Evolutionary conservation across 2,329 filamentous ascomycete species (phyloP).

Genomic region (Nemania sp.): DNA sequence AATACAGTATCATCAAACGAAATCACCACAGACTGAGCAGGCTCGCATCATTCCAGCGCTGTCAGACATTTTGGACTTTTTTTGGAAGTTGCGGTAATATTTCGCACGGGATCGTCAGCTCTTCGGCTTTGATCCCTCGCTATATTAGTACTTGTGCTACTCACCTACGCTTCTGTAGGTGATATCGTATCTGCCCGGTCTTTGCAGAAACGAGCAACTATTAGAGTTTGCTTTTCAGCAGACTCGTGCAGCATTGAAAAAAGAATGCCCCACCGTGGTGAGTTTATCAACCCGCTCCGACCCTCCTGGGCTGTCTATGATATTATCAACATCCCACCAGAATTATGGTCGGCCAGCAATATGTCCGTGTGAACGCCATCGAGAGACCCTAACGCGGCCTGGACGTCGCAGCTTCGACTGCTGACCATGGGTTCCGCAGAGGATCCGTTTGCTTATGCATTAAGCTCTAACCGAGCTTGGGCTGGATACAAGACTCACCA

Average conservation of each 20-base stretch:
- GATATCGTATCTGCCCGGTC: neutral
- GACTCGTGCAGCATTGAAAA: neutral
- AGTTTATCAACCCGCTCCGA: constrained; percentile 12
- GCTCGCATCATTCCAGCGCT: too few relatives aligned
- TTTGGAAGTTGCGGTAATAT: too few relatives aligned
- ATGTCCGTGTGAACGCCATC: neutral
- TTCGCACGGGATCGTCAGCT: neutral
- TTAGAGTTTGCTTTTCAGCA: constrained; percentile 1
- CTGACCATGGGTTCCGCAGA: constrained; percentile 42
- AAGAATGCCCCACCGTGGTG: constrained; percentile 23
- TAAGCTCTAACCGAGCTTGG: constrained; percentile 73
- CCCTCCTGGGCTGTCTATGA: too few relatives aligned
- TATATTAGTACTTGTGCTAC: neutral
- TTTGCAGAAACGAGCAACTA: neutral
- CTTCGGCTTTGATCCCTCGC: constrained; percentile 14
- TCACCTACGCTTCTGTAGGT: too few relatives aligned
- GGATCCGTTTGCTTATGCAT: constrained; percentile 64
- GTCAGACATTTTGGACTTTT: too few relatives aligned
- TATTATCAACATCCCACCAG: neutral
- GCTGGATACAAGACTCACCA: constrained; percentile 64
- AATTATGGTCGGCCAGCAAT: constrained; percentile 1
- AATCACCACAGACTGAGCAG: too few relatives aligned
- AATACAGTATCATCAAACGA: too few relatives aligned
- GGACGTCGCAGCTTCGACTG: constrained; percentile 7
- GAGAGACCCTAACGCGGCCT: neutral